A percentile compares a stretch with the other conserved stretches of the same genome.
phyloP scores from a whole-genome alignment of 306 rosid genomes.

The Gynostemma pentaphyllum region DNA sequence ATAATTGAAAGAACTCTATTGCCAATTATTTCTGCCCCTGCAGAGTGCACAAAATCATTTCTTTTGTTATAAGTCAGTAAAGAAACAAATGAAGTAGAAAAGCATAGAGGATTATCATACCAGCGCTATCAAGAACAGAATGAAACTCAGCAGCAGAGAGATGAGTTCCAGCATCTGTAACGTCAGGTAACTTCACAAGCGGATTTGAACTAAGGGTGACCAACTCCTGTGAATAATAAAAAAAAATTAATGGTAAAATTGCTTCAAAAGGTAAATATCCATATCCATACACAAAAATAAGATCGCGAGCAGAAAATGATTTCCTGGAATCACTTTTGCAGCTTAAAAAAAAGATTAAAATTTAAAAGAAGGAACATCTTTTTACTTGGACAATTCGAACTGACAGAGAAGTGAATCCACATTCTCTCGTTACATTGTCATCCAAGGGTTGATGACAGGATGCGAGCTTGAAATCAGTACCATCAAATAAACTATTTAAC shows the following conservation, averaged over 20 bases:
- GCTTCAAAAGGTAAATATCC: background rate
- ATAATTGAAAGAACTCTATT: slow-evolving; percentile 5
- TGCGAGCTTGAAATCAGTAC: slow-evolving; percentile 89
- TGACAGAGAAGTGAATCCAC: slow-evolving; percentile 83
- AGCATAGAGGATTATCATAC: slow-evolving; percentile 25
- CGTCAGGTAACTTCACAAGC: slow-evolving; percentile 46
- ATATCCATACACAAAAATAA: background rate
- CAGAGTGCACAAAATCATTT: background rate
- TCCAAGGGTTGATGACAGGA: slow-evolving; percentile 43
- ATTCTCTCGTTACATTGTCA: slow-evolving; percentile 54
- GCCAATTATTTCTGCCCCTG: slow-evolving; percentile 1
- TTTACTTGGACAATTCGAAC: slow-evolving; percentile 65
- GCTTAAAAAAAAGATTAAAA: background rate
- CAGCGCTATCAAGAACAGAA: slow-evolving; percentile 51
- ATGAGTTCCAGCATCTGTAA: slow-evolving; percentile 75
- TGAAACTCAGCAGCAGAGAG: slow-evolving; percentile 78
- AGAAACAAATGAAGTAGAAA: background rate
- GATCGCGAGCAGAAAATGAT: background rate
- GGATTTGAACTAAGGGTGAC: slow-evolving; percentile 74
- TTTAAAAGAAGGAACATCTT: background rate
- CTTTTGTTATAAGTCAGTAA: background rate
- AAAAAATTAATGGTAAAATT: background rate
- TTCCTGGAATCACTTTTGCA: too few species aligned
- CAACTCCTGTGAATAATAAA: slow-evolving; percentile 42
- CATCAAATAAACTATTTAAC: slow-evolving; percentile 33